Conservation (phyloP, 1,284 basidiomycete genomes). For the Cutaneotrichosporon curvatum region DNA sequence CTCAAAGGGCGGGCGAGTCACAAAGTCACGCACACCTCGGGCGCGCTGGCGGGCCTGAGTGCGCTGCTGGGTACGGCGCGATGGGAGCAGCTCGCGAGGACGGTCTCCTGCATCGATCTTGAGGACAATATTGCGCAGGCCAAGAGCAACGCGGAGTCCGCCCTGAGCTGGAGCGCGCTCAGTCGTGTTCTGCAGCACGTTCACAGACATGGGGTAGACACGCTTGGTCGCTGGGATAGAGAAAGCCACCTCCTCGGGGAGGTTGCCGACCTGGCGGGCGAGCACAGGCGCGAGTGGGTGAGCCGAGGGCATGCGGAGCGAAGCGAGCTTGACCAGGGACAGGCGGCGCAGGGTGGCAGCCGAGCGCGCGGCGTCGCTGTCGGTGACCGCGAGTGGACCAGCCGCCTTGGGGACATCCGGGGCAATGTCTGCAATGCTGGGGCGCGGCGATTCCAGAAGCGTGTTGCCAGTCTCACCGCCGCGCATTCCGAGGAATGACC, state of each 20-base stretch:
- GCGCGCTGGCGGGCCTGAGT: constrained; percentile 20
- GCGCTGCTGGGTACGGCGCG: background rate
- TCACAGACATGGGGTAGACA: constrained; percentile 38
- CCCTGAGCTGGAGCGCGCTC: constrained; percentile 28
- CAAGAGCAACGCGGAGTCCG: constrained; percentile 26
- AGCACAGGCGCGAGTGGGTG: constrained; percentile 36
- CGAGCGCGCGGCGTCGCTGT: constrained; percentile 10
- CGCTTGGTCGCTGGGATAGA: constrained; percentile 32
- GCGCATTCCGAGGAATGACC: constrained; percentile 13
- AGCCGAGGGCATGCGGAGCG: constrained; percentile 36
- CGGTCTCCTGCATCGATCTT: constrained; percentile 28
- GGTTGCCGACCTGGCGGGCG: constrained; percentile 27
- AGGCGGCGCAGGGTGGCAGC: constrained; percentile 29
- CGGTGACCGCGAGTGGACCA: background rate
- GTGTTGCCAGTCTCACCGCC: constrained; percentile 3
- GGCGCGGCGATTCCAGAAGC: constrained; percentile 10
- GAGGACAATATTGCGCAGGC: constrained; percentile 23
- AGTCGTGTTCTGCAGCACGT: constrained; percentile 11
- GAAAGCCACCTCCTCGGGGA: constrained; percentile 38
- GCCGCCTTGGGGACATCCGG: background rate
- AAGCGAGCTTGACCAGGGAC: constrained; percentile 30
- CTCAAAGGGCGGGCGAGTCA: constrained; percentile 36
- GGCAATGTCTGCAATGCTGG: constrained; percentile 7
- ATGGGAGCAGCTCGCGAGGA: constrained; percentile 8
- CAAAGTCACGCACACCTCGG: constrained; percentile 34